These are phyloP conservation scores for Hypoxylon rubiginosum DNA, from an alignment of 2,329 filamentous ascomycete species.

Conservation along the genomic window DNA sequence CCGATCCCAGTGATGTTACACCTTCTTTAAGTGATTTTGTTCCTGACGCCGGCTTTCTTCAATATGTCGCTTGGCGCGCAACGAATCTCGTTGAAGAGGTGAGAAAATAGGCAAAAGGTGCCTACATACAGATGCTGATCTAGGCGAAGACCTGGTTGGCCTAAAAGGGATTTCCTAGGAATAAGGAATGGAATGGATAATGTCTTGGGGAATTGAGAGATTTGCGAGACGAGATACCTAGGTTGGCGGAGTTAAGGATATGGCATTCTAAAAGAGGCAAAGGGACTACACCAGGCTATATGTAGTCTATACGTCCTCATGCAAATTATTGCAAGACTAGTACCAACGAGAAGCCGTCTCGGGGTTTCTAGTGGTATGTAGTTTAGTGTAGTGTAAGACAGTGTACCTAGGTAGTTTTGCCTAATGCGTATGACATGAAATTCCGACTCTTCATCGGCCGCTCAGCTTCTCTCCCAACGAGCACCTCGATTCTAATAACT, in stretches of 20 bases:
- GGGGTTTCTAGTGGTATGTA: neutral
- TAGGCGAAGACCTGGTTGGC: neutral
- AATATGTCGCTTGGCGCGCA: neutral
- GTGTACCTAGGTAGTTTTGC: neutral
- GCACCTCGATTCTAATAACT: slow-evolving; percentile 70
- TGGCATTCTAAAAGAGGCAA: neutral
- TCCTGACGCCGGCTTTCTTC: neutral
- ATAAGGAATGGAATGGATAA: slow-evolving; percentile 11
- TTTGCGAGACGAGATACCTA: slow-evolving; percentile 37
- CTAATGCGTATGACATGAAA: neutral
- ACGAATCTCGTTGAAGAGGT: neutral
- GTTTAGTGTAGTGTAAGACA: neutral
- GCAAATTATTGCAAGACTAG: neutral
- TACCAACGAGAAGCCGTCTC: neutral
- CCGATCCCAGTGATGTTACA: neutral
- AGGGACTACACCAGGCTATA: too few species aligned
- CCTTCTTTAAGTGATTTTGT: neutral
- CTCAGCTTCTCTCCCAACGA: slow-evolving; percentile 65
- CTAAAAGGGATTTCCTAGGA: too few species aligned
- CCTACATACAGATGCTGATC: too few species aligned
- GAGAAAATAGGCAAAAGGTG: neutral
- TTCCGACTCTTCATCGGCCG: slow-evolving; percentile 32
- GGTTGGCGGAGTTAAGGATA: slow-evolving; percentile 26
- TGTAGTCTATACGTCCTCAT: neutral
- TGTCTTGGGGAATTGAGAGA: slow-evolving; percentile 22